phyloP scores from a whole-genome alignment of 2,329 filamentous ascomycete genomes.

The Trichoderma brevicompactum region DNA sequence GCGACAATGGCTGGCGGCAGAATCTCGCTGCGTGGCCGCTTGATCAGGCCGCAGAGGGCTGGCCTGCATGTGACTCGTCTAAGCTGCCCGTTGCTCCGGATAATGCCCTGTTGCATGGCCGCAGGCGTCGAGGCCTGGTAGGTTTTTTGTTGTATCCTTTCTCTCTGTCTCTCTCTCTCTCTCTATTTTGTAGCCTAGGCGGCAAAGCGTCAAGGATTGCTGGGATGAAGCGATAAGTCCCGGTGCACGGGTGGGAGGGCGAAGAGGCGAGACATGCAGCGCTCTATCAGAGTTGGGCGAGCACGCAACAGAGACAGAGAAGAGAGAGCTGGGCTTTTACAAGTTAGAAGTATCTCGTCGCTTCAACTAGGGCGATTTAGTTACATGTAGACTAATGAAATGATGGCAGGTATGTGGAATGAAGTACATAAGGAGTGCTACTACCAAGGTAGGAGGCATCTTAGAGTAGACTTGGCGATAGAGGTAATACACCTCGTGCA shows the following conservation, averaged over 20 bases:
- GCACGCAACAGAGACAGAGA: background rate
- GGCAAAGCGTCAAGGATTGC: background rate
- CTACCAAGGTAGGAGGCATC: no score
- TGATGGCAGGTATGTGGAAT: no score
- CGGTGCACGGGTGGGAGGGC: background rate
- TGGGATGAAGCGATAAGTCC: background rate
- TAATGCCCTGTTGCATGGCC: background rate
- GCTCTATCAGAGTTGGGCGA: background rate
- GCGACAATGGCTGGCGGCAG: slow-evolving; percentile 11
- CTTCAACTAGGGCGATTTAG: no score
- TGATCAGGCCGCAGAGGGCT: slow-evolving; percentile 10
- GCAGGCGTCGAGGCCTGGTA: no score
- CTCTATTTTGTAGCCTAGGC: no score
- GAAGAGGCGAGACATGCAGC: background rate
- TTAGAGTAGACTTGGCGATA: no score
- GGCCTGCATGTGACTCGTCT: slow-evolving; percentile 21
- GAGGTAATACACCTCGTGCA: no score
- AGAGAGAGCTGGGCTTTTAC: background rate
- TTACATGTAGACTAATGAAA: no score
- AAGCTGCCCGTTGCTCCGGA: background rate
- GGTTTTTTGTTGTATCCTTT: no score
- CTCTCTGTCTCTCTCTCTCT: background rate
- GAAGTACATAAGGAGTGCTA: no score
- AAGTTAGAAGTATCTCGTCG: no score
- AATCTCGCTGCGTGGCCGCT: slow-evolving; percentile 18